Evolutionary conservation across 352 stramenopile species (phyloP).

Genomic region (Phytophthora foliorum): DNA sequence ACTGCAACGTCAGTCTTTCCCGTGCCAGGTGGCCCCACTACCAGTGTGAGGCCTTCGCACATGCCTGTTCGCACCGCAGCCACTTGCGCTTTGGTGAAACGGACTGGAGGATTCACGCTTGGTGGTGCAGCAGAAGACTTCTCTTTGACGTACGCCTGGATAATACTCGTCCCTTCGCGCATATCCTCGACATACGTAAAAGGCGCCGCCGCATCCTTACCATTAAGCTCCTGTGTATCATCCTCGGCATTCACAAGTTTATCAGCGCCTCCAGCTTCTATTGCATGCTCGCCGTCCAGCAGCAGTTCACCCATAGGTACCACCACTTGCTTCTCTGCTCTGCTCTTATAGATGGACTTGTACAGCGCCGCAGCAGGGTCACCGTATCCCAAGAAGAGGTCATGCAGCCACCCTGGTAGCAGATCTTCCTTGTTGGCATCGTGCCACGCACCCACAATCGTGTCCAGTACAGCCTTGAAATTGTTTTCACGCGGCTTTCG

Average conservation of each 20-base stretch:
- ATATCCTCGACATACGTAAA: slow-evolving; percentile 68
- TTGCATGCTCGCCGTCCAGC: slow-evolving; percentile 55
- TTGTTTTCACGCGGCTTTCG: slow-evolving; percentile 93
- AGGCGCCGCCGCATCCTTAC: slow-evolving; percentile 48
- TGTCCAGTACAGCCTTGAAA: slow-evolving; percentile 96
- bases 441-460: slow-evolving; percentile 57
- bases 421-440: slow-evolving; percentile 47
- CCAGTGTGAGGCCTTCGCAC: slow-evolving; percentile 94
- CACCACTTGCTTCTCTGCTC: slow-evolving; percentile 38
- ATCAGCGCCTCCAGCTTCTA: slow-evolving; percentile 44
- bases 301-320: slow-evolving; percentile 57
- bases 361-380: slow-evolving; percentile 88
- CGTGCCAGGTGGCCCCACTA: slow-evolving; percentile 94
- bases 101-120: slow-evolving; percentile 39
- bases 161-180: slow-evolving; percentile 31
- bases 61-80: slow-evolving; percentile 93
- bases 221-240: slow-evolving; percentile 35
- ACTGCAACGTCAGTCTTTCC: slow-evolving; percentile 97
- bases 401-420: slow-evolving; percentile 95
- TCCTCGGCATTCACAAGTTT: slow-evolving; percentile 57
- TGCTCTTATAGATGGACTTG: slow-evolving; percentile 62
- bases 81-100: slow-evolving; percentile 95
- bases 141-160: slow-evolving; percentile 48
- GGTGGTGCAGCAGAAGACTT: slow-evolving; percentile 6
- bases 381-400: slow-evolving; percentile 96